Base-by-base conservation (phyloP, 2,329 filamentous ascomycete species). In the Penicillium sp. region DNA sequence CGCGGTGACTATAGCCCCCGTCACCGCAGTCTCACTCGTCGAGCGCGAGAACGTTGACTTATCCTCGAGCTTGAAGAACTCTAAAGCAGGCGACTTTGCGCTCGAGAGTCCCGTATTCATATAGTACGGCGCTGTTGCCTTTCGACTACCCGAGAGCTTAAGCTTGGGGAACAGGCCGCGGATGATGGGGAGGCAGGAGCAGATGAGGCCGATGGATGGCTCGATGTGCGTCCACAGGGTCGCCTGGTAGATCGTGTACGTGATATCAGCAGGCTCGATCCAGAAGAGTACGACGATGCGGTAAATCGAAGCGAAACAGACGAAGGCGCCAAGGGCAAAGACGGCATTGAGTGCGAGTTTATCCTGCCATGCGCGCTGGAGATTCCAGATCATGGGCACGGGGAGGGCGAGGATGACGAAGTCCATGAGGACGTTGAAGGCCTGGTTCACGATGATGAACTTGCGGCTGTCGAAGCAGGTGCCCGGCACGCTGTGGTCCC, bases 221-320 rank as follows among this genome's bases (percentile, higher is more conserved):
- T 77, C 75, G 38, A 76, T 67, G 13, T 76, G 71, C 17, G 74
- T 76, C 75, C 75, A 77, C 7, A 77, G 64, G 0, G 71, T 71
- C 9, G 73, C 70, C 60, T 74, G 66, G 61, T 75, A 74, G 44
- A 76, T 72, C 3, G 74, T 75, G 58, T 73, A 77, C 1, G 73
- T 76, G 17, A 70, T 67, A 47, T 77, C 74, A 1, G 35, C 19
- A 0, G 66, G 66, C 4, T 68, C 61, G 38, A 75, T 72, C 66
- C 69, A 75, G 61, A 74, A 75, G 17, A 76, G 71, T 0, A 75
- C 73, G 44, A 76, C 70, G 52, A 77, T 71, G 41, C 75, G 72
- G 62, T 76, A 74, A 54, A 77, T 73, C 50, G 72, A 75, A 4
- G 74, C 74, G 61, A 77, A 73, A 65, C 72, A 75, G 62, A 75